Percentiles rank a stretch among this genome's conserved stretches.
Evolutionary conservation across 441 rosid genomes (phyloP).

Genomic region (Croton laevigatus): DNA sequence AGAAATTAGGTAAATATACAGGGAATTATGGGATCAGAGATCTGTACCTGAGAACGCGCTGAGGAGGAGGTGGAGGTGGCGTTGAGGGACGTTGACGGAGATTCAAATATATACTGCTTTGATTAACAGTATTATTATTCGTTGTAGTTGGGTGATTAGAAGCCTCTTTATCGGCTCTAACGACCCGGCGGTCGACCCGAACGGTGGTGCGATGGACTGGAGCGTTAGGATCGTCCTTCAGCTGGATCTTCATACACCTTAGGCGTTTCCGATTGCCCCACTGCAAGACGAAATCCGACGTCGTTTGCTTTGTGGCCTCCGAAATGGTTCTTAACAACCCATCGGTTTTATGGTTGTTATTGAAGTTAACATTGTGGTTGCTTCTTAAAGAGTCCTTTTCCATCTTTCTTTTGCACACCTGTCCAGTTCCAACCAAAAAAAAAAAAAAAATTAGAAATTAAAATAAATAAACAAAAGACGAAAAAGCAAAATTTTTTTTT

Average conservation of each 20-base stretch:
- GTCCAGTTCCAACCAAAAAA: conserved; percentile 33
- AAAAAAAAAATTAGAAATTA: background rate
- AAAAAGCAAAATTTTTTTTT: background rate
- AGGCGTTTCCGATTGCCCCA: conserved; percentile 74
- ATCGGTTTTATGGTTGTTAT: conserved; percentile 28
- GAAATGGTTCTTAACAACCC: conserved; percentile 37
- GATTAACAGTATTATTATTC: conserved; percentile 10
- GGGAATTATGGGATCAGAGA: background rate
- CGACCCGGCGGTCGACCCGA: conserved; percentile 52
- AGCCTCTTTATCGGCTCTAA: conserved; percentile 42
- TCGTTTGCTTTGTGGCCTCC: conserved; percentile 34
- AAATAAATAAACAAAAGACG: background rate
- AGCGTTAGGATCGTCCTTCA: conserved; percentile 41
- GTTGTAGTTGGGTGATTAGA: conserved; percentile 31
- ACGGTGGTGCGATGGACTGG: conserved; percentile 43
- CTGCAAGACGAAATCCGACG: conserved; percentile 57
- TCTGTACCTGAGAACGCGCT: conserved; percentile 59
- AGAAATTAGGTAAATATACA: background rate
- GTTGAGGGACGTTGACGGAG: conserved; percentile 55
- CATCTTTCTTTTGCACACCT: conserved; percentile 39
- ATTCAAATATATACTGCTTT: conserved; percentile 40
- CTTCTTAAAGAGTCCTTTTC: conserved; percentile 41
- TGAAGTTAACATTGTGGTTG: conserved; percentile 19
- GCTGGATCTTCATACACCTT: conserved; percentile 65
- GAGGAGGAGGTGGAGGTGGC: conserved; percentile 42